These are phyloP conservation scores for Ceratocystis ficicola DNA, from an alignment of 2,329 filamentous ascomycete species.

Conservation along the genomic window DNA sequence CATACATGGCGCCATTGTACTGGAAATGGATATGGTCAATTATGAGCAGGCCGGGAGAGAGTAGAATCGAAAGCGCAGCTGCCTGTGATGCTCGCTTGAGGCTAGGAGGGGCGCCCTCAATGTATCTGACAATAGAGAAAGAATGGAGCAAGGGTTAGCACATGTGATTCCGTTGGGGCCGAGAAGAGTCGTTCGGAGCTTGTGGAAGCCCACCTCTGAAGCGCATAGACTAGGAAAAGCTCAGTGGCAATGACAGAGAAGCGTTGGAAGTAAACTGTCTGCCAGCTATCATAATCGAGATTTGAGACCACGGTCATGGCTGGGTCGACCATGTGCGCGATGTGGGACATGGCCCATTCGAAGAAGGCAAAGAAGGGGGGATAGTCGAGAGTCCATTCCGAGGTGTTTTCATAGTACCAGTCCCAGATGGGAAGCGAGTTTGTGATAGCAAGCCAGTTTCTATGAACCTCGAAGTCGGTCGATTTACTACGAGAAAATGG, in stretches of 20 bases:
- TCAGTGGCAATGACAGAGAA: conserved; percentile 79
- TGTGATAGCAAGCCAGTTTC: conserved; percentile 96
- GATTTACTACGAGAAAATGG: conserved; percentile 57
- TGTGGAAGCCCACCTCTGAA: conserved; percentile 50
- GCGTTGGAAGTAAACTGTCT: conserved; percentile 87
- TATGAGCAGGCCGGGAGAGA: conserved; percentile 86
- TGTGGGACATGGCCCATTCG: conserved; percentile 81
- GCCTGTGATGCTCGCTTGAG: conserved; percentile 71
- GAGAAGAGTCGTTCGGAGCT: background rate
- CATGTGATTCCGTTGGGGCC: background rate
- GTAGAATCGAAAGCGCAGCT: conserved; percentile 73
- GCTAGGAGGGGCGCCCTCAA: conserved; percentile 53
- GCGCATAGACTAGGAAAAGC: conserved; percentile 67
- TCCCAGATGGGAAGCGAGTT: conserved; percentile 73
- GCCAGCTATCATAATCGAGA: conserved; percentile 78
- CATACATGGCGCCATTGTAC: conserved; percentile 96
- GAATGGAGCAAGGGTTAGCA: background rate
- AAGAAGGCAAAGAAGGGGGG: conserved; percentile 97
- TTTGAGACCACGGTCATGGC: conserved; percentile 72
- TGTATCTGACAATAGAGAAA: conserved; percentile 42
- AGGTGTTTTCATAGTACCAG: conserved; percentile 97
- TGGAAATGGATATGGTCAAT: conserved; percentile 99
- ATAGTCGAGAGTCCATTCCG: conserved; percentile 99
- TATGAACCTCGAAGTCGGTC: conserved; percentile 96
- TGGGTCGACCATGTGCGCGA: conserved; percentile 64